Conservation (phyloP, 306 rosid genomes). For the Vicia sativa region DNA sequence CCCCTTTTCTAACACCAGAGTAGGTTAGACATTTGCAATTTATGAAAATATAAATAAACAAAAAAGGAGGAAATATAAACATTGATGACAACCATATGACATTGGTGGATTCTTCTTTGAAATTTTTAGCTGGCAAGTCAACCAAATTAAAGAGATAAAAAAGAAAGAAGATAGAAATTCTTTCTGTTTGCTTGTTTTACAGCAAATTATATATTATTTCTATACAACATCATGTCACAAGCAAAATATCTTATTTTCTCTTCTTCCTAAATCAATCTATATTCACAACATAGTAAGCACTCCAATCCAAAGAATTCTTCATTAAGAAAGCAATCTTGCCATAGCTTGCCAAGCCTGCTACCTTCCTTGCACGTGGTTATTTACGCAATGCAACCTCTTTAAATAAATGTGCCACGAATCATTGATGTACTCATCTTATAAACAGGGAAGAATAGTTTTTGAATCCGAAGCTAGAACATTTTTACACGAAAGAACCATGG, state of each 20-base stretch:
- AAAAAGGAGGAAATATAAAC: constrained; percentile 6
- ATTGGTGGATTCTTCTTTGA: constrained; percentile 37
- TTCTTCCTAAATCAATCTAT: constrained; percentile 20
- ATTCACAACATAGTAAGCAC: constrained; percentile 29
- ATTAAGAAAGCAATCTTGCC: constrained; percentile 15
- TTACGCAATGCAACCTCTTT: constrained; percentile 29
- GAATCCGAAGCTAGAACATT: constrained; percentile 58
- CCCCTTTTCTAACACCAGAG: constrained; percentile 1
- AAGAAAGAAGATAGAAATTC: background rate
- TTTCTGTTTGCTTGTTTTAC: constrained; percentile 24
- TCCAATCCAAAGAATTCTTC: constrained; percentile 42
- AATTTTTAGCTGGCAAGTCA: constrained; percentile 22
- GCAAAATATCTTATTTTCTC: constrained; percentile 22
- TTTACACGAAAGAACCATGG: constrained; percentile 90
- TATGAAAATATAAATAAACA: constrained; percentile 3
- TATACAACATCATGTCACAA: constrained; percentile 24
- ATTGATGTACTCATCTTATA: constrained; percentile 26
- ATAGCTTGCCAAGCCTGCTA: constrained; percentile 27
- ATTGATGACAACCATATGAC: constrained; percentile 23
- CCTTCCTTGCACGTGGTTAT: constrained; percentile 35
- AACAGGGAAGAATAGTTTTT: constrained; percentile 30
- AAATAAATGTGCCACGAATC: constrained; percentile 35
- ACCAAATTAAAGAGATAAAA: constrained; percentile 2
- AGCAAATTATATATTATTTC: constrained; percentile 18
- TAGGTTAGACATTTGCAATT: constrained; percentile 26